Evolutionary conservation across 805 yeast genomes (phyloP), one percentile per base, ranked within the genome.

Genomic region (Starmerella lactis-condensi): DNA sequence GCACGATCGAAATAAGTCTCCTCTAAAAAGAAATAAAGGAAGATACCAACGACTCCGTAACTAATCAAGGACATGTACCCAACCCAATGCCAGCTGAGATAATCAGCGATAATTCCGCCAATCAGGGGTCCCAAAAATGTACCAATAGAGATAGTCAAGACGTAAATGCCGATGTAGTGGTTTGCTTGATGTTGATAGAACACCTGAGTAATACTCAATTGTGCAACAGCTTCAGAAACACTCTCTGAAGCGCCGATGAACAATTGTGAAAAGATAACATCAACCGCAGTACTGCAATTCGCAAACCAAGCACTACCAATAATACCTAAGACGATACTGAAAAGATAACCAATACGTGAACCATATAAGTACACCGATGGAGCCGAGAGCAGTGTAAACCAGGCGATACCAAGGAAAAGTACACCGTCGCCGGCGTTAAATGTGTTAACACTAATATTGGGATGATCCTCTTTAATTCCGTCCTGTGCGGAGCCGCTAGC

Each of bases 351-450:
- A 15, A 72, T 60, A 2, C 85, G 83, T 1, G 79, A 76, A 18
- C 72, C 43, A 16, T 28, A 39, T 9, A 39, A 30, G 21, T 39
- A 39, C 14, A 40, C 44, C 8, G 30, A 22, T 5, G 44, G 44
- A 2, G 43, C 37, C 11, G 38, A 49, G 35, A 75, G 50, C 17
- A 73, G 57, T 2, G 78, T 65, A 22, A 69, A 66, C 52, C 69
- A 62, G 1, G 76, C 85, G 37, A 76, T 73, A 23, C 75, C 69
- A 14, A 70, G 53, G 49, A 75, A 75, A 30, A 76, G 54, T 17
- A 75, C 78, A 40, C 89, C 85, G 2, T 83, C 82, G 33, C 83
- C 85, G 0, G 78, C 68, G 50, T 75, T 75, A 74, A 75, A 74
- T 7, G 74, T 54, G 40, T 62, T 68, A 46, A 71, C 74, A 5